Evolutionary conservation across 345 rosid genomes (phyloP), one percentile per base, ranked within the genome.

Genomic region (Noccaea caerulescens): DNA sequence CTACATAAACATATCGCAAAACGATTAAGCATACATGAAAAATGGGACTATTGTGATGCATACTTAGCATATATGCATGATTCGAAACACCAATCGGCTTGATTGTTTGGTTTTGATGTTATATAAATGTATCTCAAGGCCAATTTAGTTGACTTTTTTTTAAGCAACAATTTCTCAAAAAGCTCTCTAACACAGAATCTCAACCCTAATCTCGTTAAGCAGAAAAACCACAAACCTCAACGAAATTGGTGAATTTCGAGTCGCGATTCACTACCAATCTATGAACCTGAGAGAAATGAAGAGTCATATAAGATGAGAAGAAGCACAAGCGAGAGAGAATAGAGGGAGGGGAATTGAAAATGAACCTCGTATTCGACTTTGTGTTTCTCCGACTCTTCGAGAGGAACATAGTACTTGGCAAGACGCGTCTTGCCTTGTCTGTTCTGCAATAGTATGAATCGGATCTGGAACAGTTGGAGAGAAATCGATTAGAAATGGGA

Each of bases 361-460:
- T 27, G 30, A 27, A 89, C 98, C 93, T 93, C 98, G 84, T 93
- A 93, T 73, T 93, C 98, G 63, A 93, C 97, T 72, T 84, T 90
- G 87, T 93, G 97, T 82, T 93, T 93, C 90, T 93, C 97, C 33
- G 97, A 84, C 46, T 90, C 98, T 79, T 93, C 98, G 50, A 93
- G 94, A 60, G 98, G 98, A 33, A 93, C 96, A 66, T 93, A 93
- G 82, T 93, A 93, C 68, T 93, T 93, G 60, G 98, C 98, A 8
- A 93, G 96, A 80, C 97, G 97, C 62, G 98, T 93, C 88, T 93
- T 93, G 6, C 98, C 98, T 77, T 93, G 96, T 83, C 98, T 85
- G 82, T 93, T 93, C 80, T 93, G 98, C 76, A 93, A 77, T 72
- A 93, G 84, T 67, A 93, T 90, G 88, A 93, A 90, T 10, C 98